Evolutionary conservation across 2,329 filamentous ascomycete species (phyloP), one percentile per base, ranked within the genome.

Genomic region (Elsinoe necatrix): DNA sequence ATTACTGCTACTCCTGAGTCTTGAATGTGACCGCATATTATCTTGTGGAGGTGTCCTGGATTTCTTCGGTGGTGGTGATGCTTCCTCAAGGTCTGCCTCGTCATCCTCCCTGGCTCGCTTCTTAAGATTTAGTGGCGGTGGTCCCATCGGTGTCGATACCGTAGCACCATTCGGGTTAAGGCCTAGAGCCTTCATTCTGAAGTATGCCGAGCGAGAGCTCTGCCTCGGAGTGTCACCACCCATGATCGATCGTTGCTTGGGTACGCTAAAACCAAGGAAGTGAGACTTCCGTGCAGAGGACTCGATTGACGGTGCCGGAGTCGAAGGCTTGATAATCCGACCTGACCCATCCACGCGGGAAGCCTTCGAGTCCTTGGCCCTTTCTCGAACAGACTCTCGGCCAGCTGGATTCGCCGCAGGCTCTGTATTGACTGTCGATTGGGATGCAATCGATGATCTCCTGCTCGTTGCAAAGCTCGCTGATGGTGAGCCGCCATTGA

Each of bases 111-210:
- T 51, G 4, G 20, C 34, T 12, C 61, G 56, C 56, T 60, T 63
- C 54, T 48, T 62, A 25, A 47, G 29, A 20, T 56, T 56, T 5
- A 48, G 54, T 37, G 54, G 39, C 12, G 54, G 42, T 14, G 54
- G 54, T 20, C 54, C 58, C 43, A 34, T 60, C 43, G 58, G 62
- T 66, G 8, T 39, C 65, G 68, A 60, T 69, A 71, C 35, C 31
- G 52, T 58, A 59, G 66, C 9, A 66, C 66, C 57, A 37, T 57
- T 55, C n/a, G 69, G 67, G 57, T 75, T 71, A 45, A 78, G 66
- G 7, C 77, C 77, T 62, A 74, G 66, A 1, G 76, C 75, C 55
- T 76, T 75, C 27, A 79, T 67, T 42, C 71, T 67, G 67, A 80
- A 80, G 64, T 77, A 80, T 52, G 75, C 74, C 0, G 75, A 61